Base-by-base conservation (phyloP, 495 filamentous ascomycete species). In the Saxophila tyrrhenica region DNA sequence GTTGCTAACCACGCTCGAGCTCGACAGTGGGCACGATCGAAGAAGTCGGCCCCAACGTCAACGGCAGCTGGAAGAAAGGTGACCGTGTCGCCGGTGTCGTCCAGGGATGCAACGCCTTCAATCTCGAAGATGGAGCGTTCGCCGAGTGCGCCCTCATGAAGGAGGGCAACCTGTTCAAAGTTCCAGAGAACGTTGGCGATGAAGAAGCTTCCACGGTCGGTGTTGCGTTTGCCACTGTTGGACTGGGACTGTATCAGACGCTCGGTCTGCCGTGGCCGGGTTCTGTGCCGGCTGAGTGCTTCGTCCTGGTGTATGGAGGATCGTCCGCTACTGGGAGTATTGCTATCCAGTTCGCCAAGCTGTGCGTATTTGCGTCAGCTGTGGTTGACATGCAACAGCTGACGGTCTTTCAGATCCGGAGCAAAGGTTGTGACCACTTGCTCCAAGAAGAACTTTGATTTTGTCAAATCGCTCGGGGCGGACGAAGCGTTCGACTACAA, bases 131-230 rank as follows among this genome's bases (percentile, higher is more conserved):
- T 38, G 80, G 80, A 16, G 64, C 71, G 8, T 84, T 82, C 57
- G 78, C 74, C 24, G 69, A 79, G 43, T 58, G 48, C 43, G 39
- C 44, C 10, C 20, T 71, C 8, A 73, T 67, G 5, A 75, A 75
- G 56, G 74, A 69, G 0, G 75, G 81, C 51, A 47, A 73, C 23
- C 69, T 78, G 54, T 65, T 75, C 10, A 70, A 73, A 35, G 67
- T 80, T 20, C 80, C 83, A 0, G 75, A 77, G 2, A 64, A 75
- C 52, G 54, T 77, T 17, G 72, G 61, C 56, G 81, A 77, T 57
- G 74, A 79, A 39, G 71, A 76, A 3, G 81, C 77, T 1, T 70
- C 78, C 2, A 77, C 78, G 3, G 65, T 81, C 0, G 79, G 78
- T 0, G 71, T 81, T 0, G 78, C 76, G 7, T 70, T 80, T 35